phyloP scores from a whole-genome alignment of 2,329 filamentous ascomycete genomes.

The Calonectria leucothoes region DNA sequence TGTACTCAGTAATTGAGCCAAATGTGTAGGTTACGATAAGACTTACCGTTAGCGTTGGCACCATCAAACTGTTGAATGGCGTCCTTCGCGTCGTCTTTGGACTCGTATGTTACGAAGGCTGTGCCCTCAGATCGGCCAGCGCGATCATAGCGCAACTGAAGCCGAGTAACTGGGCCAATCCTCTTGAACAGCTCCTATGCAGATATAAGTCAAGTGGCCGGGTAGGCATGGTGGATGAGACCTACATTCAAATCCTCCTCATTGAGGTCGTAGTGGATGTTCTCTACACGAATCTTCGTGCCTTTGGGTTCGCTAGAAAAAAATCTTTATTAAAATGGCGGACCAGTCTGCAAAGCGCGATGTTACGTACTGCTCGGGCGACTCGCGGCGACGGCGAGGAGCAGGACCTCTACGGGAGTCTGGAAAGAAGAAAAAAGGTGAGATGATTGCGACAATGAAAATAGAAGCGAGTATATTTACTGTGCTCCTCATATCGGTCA shows the following conservation, averaged over 20 bases:
- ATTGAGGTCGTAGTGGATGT: constrained; percentile 91
- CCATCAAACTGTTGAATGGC: constrained; percentile 87
- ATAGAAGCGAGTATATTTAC: constrained; percentile 51
- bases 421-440: constrained; percentile 42
- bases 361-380: constrained; percentile 52
- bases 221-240: neutral
- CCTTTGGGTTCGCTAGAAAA: constrained; percentile 62
- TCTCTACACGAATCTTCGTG: constrained; percentile 84
- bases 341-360: constrained; percentile 9
- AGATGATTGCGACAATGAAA: constrained; percentile 28
- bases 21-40: neutral
- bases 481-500: constrained; percentile 85
- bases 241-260: constrained; percentile 83
- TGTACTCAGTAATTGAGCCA: constrained; percentile 9
- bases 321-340: constrained; percentile 27
- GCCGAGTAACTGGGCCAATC: constrained; percentile 77
- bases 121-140: constrained; percentile 88
- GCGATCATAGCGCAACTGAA: constrained; percentile 85
- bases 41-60: constrained; percentile 83
- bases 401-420: constrained; percentile 55
- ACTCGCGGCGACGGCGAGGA: constrained; percentile 56
- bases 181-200: constrained; percentile 80
- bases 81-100: constrained; percentile 74
- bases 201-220: constrained; percentile 40
- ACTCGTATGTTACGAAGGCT: constrained; percentile 85